Conservation (phyloP, 495 filamentous ascomycete genomes). For the Talaromyces thailandensis region DNA sequence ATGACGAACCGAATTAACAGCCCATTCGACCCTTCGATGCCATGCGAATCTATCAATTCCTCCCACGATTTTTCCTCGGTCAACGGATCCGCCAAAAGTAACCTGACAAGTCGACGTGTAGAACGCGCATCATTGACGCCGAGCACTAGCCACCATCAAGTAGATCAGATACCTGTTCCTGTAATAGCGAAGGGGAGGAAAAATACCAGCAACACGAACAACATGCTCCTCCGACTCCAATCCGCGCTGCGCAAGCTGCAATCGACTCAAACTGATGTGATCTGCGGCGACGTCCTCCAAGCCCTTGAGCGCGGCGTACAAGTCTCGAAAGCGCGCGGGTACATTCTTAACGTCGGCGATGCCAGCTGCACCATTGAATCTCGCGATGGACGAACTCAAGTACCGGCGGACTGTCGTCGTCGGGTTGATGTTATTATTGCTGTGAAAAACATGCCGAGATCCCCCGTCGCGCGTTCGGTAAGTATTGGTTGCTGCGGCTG, state of each 20-base stretch:
- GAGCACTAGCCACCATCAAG: conserved; percentile 31
- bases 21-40: conserved; percentile 34
- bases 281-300: conserved; percentile 53
- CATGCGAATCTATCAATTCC: conserved; percentile 43
- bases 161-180: background rate
- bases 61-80: conserved; percentile 60
- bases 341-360: conserved; percentile 14
- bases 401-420: background rate
- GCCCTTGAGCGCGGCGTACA: conserved; percentile 52
- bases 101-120: conserved; percentile 54
- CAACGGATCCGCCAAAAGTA: conserved; percentile 74
- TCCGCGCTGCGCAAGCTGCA: conserved; percentile 73
- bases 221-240: conserved; percentile 55
- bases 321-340: conserved; percentile 31
- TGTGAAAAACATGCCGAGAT: background rate
- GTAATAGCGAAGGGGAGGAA: background rate
- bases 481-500: conserved; percentile 9
- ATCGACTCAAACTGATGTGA: conserved; percentile 63
- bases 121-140: conserved; percentile 36
- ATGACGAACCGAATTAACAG: conserved; percentile 45
- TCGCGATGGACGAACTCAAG: conserved; percentile 18
- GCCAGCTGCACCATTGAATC: background rate
- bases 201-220: conserved; percentile 59
- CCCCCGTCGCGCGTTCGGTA: conserved; percentile 9
- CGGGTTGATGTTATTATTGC: background rate